Conservation (phyloP, 2,329 filamentous ascomycete species). For the Blastomyces parvus region DNA sequence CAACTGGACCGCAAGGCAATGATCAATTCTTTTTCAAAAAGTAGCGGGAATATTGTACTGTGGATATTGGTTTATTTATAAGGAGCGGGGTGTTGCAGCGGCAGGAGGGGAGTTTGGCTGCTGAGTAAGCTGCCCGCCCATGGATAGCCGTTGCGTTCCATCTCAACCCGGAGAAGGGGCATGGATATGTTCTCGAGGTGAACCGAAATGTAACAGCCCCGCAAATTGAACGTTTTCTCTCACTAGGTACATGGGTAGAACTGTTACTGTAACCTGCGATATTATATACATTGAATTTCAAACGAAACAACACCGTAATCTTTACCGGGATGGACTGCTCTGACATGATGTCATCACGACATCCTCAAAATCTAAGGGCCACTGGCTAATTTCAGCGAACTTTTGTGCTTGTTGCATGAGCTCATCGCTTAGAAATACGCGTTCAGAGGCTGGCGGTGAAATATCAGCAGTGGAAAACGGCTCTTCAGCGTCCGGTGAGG, state of each 20-base stretch:
- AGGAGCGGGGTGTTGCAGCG: not conserved
- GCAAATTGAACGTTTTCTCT: not conserved
- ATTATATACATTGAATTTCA: not conserved
- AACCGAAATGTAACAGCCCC: not conserved
- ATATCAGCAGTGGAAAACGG: slow-evolving; percentile 19
- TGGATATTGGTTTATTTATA: not conserved
- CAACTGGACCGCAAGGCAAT: not conserved
- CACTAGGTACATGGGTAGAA: not conserved
- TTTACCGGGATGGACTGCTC: slow-evolving; percentile 18
- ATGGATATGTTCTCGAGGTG: not conserved
- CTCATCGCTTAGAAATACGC: slow-evolving; percentile 27
- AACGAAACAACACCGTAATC: not conserved
- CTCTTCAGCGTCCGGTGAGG: slow-evolving; percentile 24
- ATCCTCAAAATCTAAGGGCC: slow-evolving; percentile 38
- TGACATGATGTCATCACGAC: slow-evolving; percentile 23
- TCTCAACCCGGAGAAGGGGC: too few species aligned
- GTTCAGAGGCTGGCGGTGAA: slow-evolving; percentile 11
- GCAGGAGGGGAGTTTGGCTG: not conserved
- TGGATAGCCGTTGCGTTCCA: not conserved
- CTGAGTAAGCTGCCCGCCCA: not conserved
- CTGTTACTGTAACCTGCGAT: too few species aligned
- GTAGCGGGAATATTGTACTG: not conserved
- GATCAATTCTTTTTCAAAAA: not conserved
- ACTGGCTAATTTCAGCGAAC: slow-evolving; percentile 35
- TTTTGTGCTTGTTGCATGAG: slow-evolving; percentile 29